A percentile compares a stretch with the other conserved stretches of the same genome.
Conservation (phyloP, 2,329 filamentous ascomycete species). For the Orbilia brochopaga region DNA sequence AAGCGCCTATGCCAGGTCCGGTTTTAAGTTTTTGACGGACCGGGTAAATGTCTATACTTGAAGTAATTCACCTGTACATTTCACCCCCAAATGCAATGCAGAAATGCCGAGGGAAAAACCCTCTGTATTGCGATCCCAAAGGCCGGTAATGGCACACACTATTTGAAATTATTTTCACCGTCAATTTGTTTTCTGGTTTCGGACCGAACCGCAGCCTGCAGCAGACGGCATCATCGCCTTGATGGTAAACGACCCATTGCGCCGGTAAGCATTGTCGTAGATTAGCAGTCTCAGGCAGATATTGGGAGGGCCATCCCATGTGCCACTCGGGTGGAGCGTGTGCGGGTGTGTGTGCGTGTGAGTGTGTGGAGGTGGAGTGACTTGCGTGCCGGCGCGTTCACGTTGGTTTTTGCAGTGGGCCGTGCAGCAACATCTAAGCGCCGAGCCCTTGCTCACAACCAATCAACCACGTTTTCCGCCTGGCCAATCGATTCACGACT, state of each 20-base stretch:
- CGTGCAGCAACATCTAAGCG: constrained; percentile 28
- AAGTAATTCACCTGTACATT: constrained; percentile 49
- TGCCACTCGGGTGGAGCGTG: neutral
- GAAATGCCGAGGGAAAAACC: neutral
- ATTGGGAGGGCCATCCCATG: neutral
- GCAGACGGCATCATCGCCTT: constrained; percentile 20
- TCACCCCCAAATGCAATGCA: neutral
- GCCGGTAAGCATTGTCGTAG: constrained; percentile 40
- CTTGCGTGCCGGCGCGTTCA: constrained; percentile 6
- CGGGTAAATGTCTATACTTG: constrained; percentile 44
- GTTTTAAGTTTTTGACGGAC: constrained; percentile 8
- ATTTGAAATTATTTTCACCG: constrained; percentile 7
- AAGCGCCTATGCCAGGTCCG: constrained; percentile 31
- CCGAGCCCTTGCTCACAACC: constrained; percentile 30
- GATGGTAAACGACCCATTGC: constrained; percentile 38
- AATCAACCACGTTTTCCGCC: constrained; percentile 44
- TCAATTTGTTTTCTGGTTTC: constrained; percentile 31
- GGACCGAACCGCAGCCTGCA: constrained; percentile 47
- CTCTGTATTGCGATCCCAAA: constrained; percentile 2
- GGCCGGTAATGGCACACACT: neutral
- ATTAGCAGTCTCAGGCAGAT: constrained; percentile 3
- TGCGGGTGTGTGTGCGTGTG: neutral
- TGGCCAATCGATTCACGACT: constrained; percentile 37
- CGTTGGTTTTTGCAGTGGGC: constrained; percentile 14
- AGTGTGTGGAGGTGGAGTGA: neutral